Conservation (phyloP, 2,329 filamentous ascomycete species). For the Fusarium incarnatum region DNA sequence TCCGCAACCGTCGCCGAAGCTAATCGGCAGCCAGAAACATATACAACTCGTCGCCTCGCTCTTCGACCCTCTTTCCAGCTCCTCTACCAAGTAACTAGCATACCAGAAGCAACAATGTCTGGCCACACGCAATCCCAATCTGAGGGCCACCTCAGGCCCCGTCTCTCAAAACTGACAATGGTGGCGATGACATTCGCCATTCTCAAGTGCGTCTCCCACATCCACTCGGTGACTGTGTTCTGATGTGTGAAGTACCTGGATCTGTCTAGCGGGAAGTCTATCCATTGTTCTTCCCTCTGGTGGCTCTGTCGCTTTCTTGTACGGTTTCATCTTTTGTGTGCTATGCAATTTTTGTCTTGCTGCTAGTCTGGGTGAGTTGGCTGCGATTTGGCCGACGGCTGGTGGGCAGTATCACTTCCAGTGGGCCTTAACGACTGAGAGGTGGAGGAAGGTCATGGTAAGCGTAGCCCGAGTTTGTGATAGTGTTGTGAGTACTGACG, state of each 20-base stretch:
- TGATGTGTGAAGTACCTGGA: conserved; percentile 42
- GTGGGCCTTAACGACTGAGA: conserved; percentile 54
- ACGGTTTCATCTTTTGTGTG: conserved; percentile 60
- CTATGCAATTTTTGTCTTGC: conserved; percentile 58
- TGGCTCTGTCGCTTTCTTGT: conserved; percentile 56
- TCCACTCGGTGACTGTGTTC: fast-evolving
- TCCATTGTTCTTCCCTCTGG: conserved; percentile 57
- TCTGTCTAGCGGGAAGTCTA: conserved; percentile 56
- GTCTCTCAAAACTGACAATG: conserved; percentile 56
- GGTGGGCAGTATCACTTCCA: conserved; percentile 61
- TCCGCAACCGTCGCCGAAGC: not conserved
- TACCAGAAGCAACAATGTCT: conserved; percentile 8
- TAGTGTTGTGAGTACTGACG: not conserved
- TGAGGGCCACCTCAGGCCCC: conserved; percentile 51
- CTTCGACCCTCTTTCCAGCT: not conserved
- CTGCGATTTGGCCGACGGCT: conserved; percentile 59
- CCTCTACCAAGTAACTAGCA: not conserved
- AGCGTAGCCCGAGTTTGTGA: too few relatives aligned
- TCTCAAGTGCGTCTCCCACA: conserved; percentile 49
- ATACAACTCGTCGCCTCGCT: conserved; percentile 7
- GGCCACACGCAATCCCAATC: not conserved
- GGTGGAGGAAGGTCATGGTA: conserved; percentile 55
- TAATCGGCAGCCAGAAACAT: not conserved
- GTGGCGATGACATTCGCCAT: conserved; percentile 59
- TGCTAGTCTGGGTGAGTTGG: conserved; percentile 57